These are phyloP conservation scores for Chaetoceros muelleri DNA, from an alignment of 108 stramenopile species.

Conservation along the genomic window DNA sequence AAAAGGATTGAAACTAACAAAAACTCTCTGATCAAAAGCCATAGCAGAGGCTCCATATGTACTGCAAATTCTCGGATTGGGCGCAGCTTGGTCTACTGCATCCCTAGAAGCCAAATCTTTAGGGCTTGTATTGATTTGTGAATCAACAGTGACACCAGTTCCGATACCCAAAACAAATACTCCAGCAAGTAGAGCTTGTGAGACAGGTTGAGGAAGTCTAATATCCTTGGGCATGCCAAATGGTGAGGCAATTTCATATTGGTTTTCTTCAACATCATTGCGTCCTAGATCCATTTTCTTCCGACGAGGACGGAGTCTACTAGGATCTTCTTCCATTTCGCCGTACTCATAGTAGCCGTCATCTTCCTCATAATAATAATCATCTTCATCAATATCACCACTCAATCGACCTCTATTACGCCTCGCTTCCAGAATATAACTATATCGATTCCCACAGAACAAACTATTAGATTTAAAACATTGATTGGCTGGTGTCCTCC, in stretches of 20 bases:
- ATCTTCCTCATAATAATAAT: conserved; percentile 24
- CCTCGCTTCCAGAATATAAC: too few species aligned
- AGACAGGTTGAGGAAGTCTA: conserved; percentile 65
- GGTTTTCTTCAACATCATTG: conserved; percentile 37
- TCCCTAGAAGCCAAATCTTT: conserved; percentile 86
- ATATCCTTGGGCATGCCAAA: conserved; percentile 54
- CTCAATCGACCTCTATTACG: too few species aligned
- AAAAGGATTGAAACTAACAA: conserved; percentile 94
- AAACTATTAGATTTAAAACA: too few species aligned
- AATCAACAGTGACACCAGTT: conserved; percentile 88
- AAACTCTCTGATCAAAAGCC: conserved; percentile 92
- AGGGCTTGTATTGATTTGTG: conserved; percentile 87
- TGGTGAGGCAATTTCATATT: conserved; percentile 43
- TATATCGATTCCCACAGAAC: too few species aligned
- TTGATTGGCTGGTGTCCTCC: too few species aligned
- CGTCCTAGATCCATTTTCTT: too few species aligned
- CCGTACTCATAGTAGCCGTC: conserved; percentile 25
- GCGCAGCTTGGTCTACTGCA: conserved; percentile 90
- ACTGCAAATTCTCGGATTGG: conserved; percentile 82
- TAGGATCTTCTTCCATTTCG: conserved; percentile 11
- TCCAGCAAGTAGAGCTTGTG: conserved; percentile 77
- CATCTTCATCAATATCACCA: conserved; percentile 20
- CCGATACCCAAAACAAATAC: conserved; percentile 87
- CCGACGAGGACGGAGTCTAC: conserved; percentile 15
- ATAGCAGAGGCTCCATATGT: conserved; percentile 84